Percentiles rank a stretch among this genome's conserved stretches.
Conservation (phyloP, 345 rosid species). For the Eucalyptus microcorys region DNA sequence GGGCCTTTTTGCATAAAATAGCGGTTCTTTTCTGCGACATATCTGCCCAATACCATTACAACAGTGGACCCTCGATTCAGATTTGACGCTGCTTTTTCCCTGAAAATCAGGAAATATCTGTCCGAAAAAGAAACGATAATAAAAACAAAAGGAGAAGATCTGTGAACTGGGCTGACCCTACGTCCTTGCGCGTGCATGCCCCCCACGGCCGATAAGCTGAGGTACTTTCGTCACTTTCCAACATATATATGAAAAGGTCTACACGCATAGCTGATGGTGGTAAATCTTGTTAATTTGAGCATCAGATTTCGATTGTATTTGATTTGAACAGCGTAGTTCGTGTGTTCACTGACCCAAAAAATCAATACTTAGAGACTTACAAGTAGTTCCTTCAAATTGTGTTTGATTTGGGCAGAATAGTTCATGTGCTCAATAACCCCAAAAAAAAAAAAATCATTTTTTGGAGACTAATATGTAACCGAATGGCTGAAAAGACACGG, state of each 20-base stretch:
- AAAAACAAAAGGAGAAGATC: not conserved
- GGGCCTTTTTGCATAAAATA: not conserved
- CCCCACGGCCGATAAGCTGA: not conserved
- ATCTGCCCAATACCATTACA: not conserved
- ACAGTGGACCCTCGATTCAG: not conserved
- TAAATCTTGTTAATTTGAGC: not conserved
- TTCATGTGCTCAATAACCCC: no score
- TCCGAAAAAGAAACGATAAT: not conserved
- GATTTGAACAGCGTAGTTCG: not conserved
- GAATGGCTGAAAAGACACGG: no score
- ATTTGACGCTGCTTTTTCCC: not conserved
- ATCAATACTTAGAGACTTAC: no score
- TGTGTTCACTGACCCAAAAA: not conserved
- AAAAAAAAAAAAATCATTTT: not conserved
- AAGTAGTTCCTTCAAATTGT: no score
- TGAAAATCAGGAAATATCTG: not conserved
- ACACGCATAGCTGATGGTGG: not conserved
- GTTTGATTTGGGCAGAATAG: accelerated
- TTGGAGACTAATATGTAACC: no score
- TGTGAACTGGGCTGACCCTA: not conserved
- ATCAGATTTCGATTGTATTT: not conserved
- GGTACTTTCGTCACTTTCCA: not conserved
- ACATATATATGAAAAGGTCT: not conserved
- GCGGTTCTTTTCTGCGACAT: not conserved
- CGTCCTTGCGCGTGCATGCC: not conserved